Base-by-base conservation (phyloP, 23 red algal species). In the Gracilaria gracilis region DNA sequence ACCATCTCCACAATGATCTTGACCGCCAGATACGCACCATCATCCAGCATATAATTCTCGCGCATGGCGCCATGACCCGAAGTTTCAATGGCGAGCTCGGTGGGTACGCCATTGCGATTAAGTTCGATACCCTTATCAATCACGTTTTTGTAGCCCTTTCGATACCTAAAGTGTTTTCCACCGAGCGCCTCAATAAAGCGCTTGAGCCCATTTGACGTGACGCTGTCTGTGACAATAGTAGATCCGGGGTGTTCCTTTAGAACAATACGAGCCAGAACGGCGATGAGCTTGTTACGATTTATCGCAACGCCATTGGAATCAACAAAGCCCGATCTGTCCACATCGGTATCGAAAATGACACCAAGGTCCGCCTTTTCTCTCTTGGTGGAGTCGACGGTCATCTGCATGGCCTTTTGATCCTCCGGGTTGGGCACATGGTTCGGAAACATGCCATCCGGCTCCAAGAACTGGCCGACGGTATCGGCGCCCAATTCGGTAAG, bases 351-450 rank as follows among this genome's bases (percentile, higher is more conserved):
- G 80, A 98, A 98, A 34, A 98, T 83, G 16, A 98, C 87, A 16
- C 95, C 95, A 29, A 98, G 84, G 57, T 98, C 86, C 5, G 95
- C 95, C 9, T 81, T 71, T 54, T 58, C 54, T 28, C 83, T 36
- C 71, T 64, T 86, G 7, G 79, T 79, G 24, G 91, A 74, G 40
- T 81, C 79, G 9, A 81, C 64, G 34, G 91, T 91, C 85, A 87
- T 83, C 24, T 35, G 24, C 90, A 98, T 94, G 42, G 95, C 95
- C 40, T 88, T 75, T 23, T 75, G 31, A 53, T 94, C 91, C 50
- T 98, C 95, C 42, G 95, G 95, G 77, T 98, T 98, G 16, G 95
- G 95, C 17, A 94, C 91, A 57, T 98, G 95, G 67, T 98, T 98
- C 29, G 95, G 95, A 82, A 98, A 98, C 69, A 93, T 92, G 13